Base-by-base conservation (phyloP, 2,329 filamentous ascomycete species). In the Calonectria crousiana region DNA sequence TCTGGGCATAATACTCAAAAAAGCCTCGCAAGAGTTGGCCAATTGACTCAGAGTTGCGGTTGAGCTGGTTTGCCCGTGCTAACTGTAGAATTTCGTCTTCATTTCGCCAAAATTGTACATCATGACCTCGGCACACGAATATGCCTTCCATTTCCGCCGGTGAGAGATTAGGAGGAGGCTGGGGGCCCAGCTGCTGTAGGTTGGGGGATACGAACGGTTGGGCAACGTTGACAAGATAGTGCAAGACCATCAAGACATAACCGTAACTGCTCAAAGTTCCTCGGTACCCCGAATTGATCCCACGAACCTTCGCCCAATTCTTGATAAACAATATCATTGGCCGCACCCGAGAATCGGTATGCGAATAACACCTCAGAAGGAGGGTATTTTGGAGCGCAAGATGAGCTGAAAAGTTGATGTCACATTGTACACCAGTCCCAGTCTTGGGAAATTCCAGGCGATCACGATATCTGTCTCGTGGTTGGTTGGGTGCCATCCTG, bases 241-340 rank as follows among this genome's bases (percentile, higher is more conserved):
- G 96, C 20, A 98, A 87, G 6, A 97, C 92, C 95, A 98, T 98
- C 49, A 98, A 86, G 6, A 97, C 95, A 84, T 96, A 98, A 65
- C 96, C 95, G 80, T 98, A 98, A 77, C 94, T 96, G 67, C 94
- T 96, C 23, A 98, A 87, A 0, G 95, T 97, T 52, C 96, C 95
- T 47, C 93, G 93, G 82, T 97, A 97, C 2, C 95, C 92, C 52
- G 93, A 95, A 84, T 98, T 98, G 85, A 98, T 96, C 76, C 92
- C 94, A 60, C 96, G 92, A 34, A 89, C 89, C 83, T 97, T 97
- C 32, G 95, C 95, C 95, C 96, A 98, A 76, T 95, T 91, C 84
- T 98, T 98, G 82, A 98, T 88, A 82, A 98, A 98, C 11, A 97
- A 86, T 1, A 97, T 92, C 86, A 98, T 91, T 2, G 92, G 91